Conservation (phyloP, 768 basidiomycete genomes). For the Tremella yokohamensis region DNA sequence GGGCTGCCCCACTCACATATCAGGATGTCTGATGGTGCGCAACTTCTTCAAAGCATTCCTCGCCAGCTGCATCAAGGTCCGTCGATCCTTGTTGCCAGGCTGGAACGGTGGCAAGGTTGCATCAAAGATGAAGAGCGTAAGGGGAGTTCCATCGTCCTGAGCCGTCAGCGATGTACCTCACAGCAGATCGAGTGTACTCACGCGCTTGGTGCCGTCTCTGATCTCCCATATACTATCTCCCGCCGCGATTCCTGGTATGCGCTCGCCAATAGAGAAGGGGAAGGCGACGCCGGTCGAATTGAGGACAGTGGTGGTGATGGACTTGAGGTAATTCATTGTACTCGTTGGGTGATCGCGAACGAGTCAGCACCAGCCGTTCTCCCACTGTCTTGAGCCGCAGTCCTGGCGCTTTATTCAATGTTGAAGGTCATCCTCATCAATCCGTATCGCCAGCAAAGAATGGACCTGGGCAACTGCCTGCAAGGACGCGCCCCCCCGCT, state of each 20-base stretch:
- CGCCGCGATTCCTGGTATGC: constrained; percentile 62
- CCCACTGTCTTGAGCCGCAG: too few relatives aligned
- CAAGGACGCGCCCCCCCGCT: too few relatives aligned
- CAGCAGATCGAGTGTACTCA: constrained; percentile 48
- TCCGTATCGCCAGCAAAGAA: too few relatives aligned
- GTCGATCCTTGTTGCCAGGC: constrained; percentile 55
- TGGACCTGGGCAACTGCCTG: too few relatives aligned
- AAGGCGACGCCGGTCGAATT: constrained; percentile 87
- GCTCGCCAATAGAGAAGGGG: constrained; percentile 77
- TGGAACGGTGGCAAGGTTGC: constrained; percentile 44
- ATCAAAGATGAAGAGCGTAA: constrained; percentile 93
- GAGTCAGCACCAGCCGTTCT: background rate
- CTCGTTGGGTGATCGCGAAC: too few relatives aligned
- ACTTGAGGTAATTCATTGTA: constrained; percentile 63
- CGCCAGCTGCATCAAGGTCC: constrained; percentile 68
- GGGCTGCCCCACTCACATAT: constrained; percentile 56
- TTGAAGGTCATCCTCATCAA: background rate
- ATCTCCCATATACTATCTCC: constrained; percentile 73
- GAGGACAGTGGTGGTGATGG: constrained; percentile 61
- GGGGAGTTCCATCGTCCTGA: constrained; percentile 79
- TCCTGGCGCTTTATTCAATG: background rate
- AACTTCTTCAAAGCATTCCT: constrained; percentile 86
- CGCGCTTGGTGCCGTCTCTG: constrained; percentile 84
- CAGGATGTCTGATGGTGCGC: constrained; percentile 87
- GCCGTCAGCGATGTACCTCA: background rate